Evolutionary conservation across 768 basidiomycete genomes (phyloP), one percentile per base, ranked within the genome.

Genomic region (Leccinum barrowsii): DNA sequence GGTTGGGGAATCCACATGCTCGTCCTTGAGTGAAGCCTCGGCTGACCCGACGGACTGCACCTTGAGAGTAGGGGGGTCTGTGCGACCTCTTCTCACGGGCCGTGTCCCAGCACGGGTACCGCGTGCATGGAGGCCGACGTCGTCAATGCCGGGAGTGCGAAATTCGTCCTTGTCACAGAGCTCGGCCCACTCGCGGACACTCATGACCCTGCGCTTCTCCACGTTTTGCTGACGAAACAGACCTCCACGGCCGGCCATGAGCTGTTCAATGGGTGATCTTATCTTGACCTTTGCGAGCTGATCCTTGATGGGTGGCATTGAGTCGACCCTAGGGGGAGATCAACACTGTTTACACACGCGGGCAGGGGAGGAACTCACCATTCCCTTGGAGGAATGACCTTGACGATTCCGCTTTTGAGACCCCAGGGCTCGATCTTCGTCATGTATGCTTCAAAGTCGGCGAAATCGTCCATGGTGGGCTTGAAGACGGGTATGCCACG

Each of bases 401-500:
- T 99, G 60, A 95, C 89, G 62, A 98, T 96, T 22, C 97, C 97
- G 63, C 92, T 94, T 57, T 80, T 80, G 69, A 80, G 82, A 1
- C 97, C 97, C 92, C 97, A 99, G 59, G 85, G 82, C 70, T 95
- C 93, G 48, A 98, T 81, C 59, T 75, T 84, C 62, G 83, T 86
- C 82, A 97, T 88, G 71, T 92, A 98, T 11, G 70, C 86, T 68
- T 99, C 96, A 72, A 98, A 98, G 74, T 94, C 91, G 60, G 78
- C 71, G 65, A 97, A 97, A 66, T 98, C 93, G 52, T 88, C 87
- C 85, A 95, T 89, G 2, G 89, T 85, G 8, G 97, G 97, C 70
- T 85, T 89, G 81, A 99, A 99, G 11, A 99, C 94, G 5, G 96
- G 97, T 49, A 98, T 96, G 37, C 96, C 97, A 51, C 90, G 88